Evolutionary conservation across 2,329 filamentous ascomycete genomes (phyloP).

Genomic region (Alternaria panax): DNA sequence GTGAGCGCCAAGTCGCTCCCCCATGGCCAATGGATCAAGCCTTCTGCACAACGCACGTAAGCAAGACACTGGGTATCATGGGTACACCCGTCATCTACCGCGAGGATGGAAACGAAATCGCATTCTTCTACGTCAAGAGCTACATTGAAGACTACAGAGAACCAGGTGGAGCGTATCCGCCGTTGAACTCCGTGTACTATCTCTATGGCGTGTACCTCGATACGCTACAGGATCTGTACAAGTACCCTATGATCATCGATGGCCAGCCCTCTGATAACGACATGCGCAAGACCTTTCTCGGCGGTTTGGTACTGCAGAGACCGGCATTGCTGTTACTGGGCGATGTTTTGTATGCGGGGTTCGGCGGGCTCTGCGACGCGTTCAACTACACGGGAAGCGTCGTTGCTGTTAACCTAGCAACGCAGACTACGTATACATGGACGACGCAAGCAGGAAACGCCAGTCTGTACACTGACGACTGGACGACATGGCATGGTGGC

Average conservation of each 20-base stretch:
- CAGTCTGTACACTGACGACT: slow-evolving; percentile 24
- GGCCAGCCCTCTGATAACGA: slow-evolving; percentile 58
- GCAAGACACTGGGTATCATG: slow-evolving; percentile 29
- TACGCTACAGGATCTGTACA: slow-evolving; percentile 49
- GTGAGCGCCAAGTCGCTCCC: slow-evolving; percentile 20
- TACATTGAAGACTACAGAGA: slow-evolving; percentile 37
- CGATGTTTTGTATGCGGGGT: slow-evolving; percentile 60
- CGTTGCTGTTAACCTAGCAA: slow-evolving; percentile 27
- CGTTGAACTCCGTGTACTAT: slow-evolving; percentile 51
- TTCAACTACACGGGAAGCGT: slow-evolving; percentile 60
- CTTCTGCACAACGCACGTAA: slow-evolving; percentile 16
- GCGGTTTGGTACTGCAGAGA: slow-evolving; percentile 62
- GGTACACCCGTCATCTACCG: slow-evolving; percentile 29
- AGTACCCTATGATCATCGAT: slow-evolving; percentile 60
- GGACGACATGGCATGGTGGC: slow-evolving; percentile 27
- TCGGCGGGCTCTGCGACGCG: slow-evolving; percentile 64
- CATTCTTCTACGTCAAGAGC: slow-evolving; percentile 39
- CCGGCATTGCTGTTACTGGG: slow-evolving; percentile 58
- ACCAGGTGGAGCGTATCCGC: slow-evolving; percentile 36
- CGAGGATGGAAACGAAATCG: slow-evolving; percentile 39
- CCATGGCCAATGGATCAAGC: slow-evolving; percentile 27
- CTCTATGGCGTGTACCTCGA: slow-evolving; percentile 53
- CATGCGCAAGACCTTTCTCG: slow-evolving; percentile 58
- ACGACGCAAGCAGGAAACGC: slow-evolving; percentile 22
- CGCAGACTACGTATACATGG: slow-evolving; percentile 22